These are phyloP conservation scores for Aureobasidium sp. DNA, from an alignment of 2,329 filamentous ascomycete species.

Conservation along the genomic window DNA sequence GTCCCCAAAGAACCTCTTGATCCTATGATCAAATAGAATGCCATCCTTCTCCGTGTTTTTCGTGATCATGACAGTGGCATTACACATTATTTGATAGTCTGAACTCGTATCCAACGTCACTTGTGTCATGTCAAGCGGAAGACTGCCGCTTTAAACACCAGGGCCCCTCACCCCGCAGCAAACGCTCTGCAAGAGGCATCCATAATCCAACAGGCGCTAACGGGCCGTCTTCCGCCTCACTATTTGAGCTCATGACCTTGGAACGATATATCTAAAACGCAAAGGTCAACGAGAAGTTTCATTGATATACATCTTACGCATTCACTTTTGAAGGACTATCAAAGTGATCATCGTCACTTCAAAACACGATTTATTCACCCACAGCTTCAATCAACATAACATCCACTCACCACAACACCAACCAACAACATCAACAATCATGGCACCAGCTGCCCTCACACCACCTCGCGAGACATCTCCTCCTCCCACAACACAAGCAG, in stretches of 20 bases:
- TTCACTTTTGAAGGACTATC: neutral
- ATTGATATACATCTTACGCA: neutral
- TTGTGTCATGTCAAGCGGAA: neutral
- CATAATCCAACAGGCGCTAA: neutral
- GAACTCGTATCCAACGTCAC: neutral
- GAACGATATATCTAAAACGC: neutral
- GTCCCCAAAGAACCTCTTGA: neutral
- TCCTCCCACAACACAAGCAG: conserved; percentile 6
- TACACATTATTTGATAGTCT: neutral
- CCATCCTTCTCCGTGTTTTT: neutral
- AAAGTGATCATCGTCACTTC: neutral
- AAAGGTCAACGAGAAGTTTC: neutral
- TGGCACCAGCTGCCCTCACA: conserved; percentile 35
- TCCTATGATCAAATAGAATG: neutral
- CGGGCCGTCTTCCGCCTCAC: conserved; percentile 6
- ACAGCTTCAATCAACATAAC: neutral
- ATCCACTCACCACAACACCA: conserved; percentile 28
- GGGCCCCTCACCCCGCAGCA: neutral
- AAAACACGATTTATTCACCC: neutral
- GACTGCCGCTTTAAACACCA: neutral
- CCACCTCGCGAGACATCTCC: conserved; percentile 14
- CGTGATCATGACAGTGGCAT: neutral
- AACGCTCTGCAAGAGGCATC: neutral
- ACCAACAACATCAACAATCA: conserved; percentile 5
- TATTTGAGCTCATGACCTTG: neutral